Evolutionary conservation across 2,329 filamentous ascomycete genomes (phyloP).

Genomic region (Ophiostoma ips): DNA sequence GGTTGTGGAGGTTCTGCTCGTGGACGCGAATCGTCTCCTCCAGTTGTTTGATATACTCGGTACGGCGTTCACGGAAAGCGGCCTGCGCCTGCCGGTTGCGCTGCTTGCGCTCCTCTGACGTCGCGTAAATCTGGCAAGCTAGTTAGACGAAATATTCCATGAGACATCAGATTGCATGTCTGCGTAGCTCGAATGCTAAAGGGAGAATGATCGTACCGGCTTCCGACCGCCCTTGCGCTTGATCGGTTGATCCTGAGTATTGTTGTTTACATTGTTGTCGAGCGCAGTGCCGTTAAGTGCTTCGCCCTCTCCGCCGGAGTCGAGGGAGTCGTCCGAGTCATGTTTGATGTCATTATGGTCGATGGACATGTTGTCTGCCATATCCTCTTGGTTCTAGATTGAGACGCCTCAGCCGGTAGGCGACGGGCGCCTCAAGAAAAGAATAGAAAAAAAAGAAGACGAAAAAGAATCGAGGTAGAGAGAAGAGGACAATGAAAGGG

Average conservation of each 20-base stretch:
- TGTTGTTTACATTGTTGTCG: conserved; percentile 20
- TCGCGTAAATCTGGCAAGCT: conserved; percentile 73
- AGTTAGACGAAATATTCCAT: not conserved
- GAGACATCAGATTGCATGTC: not conserved
- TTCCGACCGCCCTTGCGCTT: conserved; percentile 97
- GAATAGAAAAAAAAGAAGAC: not conserved
- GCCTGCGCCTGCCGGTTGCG: conserved; percentile 94
- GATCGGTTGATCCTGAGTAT: conserved; percentile 48
- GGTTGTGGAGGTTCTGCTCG: conserved; percentile 81
- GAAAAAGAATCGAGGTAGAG: not conserved
- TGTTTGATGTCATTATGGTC: conserved; percentile 44
- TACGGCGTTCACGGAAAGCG: conserved; percentile 88
- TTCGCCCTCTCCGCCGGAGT: conserved; percentile 46
- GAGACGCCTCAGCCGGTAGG: conserved; percentile 27
- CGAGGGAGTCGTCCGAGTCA: conserved; percentile 47
- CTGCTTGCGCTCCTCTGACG: conserved; percentile 96
- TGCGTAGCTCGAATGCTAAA: too few species aligned
- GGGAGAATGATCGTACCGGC: conserved; percentile 48
- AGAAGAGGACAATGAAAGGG: too few species aligned
- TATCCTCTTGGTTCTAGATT: conserved; percentile 27
- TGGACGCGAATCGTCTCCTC: conserved; percentile 96
- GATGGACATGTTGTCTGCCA: conserved; percentile 56
- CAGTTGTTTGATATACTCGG: conserved; percentile 98
- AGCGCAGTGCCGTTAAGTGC: conserved; percentile 21
- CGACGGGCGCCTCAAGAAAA: conserved; percentile 24